A percentile compares a stretch with the other conserved stretches of the same genome.
Evolutionary conservation across 2,329 filamentous ascomycete genomes (phyloP).

Genomic region (Aureobasidium pullulans): DNA sequence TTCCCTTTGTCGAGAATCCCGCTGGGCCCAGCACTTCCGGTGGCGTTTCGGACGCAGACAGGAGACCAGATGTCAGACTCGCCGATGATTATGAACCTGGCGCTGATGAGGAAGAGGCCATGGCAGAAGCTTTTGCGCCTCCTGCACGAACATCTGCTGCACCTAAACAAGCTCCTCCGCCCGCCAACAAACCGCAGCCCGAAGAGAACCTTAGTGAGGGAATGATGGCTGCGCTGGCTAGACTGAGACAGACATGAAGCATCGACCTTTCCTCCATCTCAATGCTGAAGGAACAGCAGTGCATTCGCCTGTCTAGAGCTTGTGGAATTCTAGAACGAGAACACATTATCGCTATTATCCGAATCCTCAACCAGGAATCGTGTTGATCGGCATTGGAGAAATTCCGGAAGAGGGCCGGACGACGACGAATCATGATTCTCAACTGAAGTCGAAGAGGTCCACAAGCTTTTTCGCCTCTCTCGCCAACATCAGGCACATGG

Average conservation of each 20-base stretch:
- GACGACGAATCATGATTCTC: background rate
- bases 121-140: slow-evolving; percentile 23
- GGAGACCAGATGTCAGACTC: slow-evolving; percentile 27
- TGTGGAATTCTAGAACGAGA: background rate
- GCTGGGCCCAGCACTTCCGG: slow-evolving; percentile 18
- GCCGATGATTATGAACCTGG: slow-evolving; percentile 27
- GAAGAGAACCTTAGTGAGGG: slow-evolving; percentile 48
- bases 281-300: no score
- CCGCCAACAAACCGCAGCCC: slow-evolving; percentile 25
- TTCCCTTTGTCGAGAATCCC: slow-evolving; percentile 21
- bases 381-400: no score
- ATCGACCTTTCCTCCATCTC: no score
- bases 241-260: slow-evolving; percentile 36
- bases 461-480: slow-evolving; percentile 27
- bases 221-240: slow-evolving; percentile 51
- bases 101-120: slow-evolving; percentile 42
- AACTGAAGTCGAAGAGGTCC: slow-evolving; percentile 15
- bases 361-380: background rate
- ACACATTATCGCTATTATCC: background rate
- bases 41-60: slow-evolving; percentile 29
- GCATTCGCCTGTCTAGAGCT: background rate
- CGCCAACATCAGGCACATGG: slow-evolving; percentile 26
- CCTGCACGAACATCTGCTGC: background rate
- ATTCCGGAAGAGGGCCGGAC: no score
- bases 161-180: slow-evolving; percentile 21